Evolutionary conservation across 176 grass and related monocot genomes (phyloP).

Genomic region (Hyparrhenia diplandra): DNA sequence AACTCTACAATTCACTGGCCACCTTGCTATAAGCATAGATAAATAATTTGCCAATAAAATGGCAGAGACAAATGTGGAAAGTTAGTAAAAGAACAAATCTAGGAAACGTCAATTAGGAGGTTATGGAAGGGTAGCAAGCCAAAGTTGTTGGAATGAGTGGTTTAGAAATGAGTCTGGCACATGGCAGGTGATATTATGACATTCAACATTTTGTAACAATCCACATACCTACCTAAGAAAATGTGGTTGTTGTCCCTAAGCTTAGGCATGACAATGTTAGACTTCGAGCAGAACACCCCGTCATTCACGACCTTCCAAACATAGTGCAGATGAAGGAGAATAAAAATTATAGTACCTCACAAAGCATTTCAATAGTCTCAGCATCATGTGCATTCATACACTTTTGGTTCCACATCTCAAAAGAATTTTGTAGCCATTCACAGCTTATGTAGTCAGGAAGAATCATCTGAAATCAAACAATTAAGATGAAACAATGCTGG

Average conservation of each 20-base stretch:
- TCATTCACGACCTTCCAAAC: conserved; percentile 5
- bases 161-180: background rate
- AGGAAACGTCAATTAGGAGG: background rate
- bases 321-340: conserved; percentile 4
- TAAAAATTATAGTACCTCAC: conserved; percentile 54
- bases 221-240: background rate
- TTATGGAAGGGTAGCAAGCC: background rate
- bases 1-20: background rate
- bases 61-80: background rate
- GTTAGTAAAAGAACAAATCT: background rate
- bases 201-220: background rate
- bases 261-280: background rate
- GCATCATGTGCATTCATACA: conserved; percentile 57
- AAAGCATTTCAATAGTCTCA: conserved; percentile 71
- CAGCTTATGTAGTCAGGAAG: conserved; percentile 60
- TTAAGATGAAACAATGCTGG: conserved; percentile 22
- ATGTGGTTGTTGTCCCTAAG: background rate
- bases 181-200: background rate
- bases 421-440: conserved; percentile 65
- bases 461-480: conserved; percentile 81
- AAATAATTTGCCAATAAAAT: background rate
- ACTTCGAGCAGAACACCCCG: background rate
- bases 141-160: background rate
- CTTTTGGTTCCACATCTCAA: conserved; percentile 54
- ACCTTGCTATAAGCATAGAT: background rate